Conservation (phyloP, 2,329 filamentous ascomycete genomes). For the Escovopsis weberi region DNA sequence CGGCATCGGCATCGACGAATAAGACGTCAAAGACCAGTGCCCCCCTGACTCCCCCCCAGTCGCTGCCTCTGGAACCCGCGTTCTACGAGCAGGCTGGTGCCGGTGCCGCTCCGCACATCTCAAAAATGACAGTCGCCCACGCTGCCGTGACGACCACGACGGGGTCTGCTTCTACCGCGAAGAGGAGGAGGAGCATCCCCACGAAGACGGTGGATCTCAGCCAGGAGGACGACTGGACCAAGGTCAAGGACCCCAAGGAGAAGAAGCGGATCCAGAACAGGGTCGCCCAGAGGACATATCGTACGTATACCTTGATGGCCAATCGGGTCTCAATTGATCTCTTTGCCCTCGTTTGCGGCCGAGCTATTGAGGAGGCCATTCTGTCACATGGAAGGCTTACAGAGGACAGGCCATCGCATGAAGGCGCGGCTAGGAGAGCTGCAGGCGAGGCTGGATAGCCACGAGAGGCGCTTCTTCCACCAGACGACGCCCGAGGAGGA, state of each 20-base stretch:
- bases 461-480: constrained; percentile 10
- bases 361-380: too few relatives aligned
- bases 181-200: constrained; percentile 5
- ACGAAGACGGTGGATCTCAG: constrained; percentile 6
- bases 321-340: neutral
- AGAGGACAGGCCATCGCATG: constrained; percentile 16
- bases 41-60: too few relatives aligned
- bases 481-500: neutral
- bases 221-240: constrained; percentile 17
- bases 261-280: constrained; percentile 20
- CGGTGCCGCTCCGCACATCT: neutral
- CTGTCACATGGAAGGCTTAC: neutral
- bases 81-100: constrained; percentile 1
- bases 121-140: constrained; percentile 1
- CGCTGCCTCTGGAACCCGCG: neutral
- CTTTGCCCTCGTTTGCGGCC: neutral
- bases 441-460: constrained; percentile 15
- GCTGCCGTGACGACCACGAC: constrained; percentile 1
- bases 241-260: constrained; percentile 15
- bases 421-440: constrained; percentile 17
- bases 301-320: constrained; percentile 8
- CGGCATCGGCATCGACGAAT: too few relatives aligned
- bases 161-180: neutral
- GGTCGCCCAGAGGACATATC: constrained; percentile 18
- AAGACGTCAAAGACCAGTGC: too few relatives aligned